Evolutionary conservation across 2,329 filamentous ascomycete species (phyloP), one percentile per base, ranked within the genome.

Genomic region (Sclerotinia glacialis): DNA sequence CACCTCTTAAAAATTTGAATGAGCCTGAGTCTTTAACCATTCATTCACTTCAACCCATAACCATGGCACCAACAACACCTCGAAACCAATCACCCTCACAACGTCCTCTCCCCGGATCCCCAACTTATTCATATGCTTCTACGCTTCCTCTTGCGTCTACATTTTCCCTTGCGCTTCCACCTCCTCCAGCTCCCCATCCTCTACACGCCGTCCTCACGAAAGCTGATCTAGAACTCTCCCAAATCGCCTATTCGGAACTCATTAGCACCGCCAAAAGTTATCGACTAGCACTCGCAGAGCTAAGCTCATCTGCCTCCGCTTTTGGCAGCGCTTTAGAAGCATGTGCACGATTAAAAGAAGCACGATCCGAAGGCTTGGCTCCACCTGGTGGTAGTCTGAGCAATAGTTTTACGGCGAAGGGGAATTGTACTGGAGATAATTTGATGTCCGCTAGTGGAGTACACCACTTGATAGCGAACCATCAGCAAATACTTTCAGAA

Each of bases 401-500:
- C 18, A 75, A 74, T 52, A 83, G 80, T 75, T 84, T 83, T 75
- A 81, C 80, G 28, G 75, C 79, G 52, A 78, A 76, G 50, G 80
- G 81, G 54, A 78, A 80, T 46, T 89, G 86, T 78, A 89, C 87
- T 0, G 87, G 86, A 21, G 86, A 89, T 76, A 81, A 82, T 64
- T 79, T 90, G 54, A 79, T 90, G 67, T 82, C 85, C 40, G 84
- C 86, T 16, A 84, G 85, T 44, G 87, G 87, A 46, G 81, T 89
- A 50, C 87, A 90, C 74, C 86, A 89, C 72, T 81, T 90, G 26
- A 80, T 89, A 67, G 87, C 87, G 55, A 90, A 89, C 77, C 87
- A 90, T 79, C 85, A 89, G 76, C 86, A 89, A 74, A 89, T 90
- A 72, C 82, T 90, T 4, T 85, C 83, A 70, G 87, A 90, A 77